Percentiles rank a stretch among this genome's conserved stretches.
phyloP scores from a whole-genome alignment of 768 basidiomycete species.

The Sistotremastrum suecicum region DNA sequence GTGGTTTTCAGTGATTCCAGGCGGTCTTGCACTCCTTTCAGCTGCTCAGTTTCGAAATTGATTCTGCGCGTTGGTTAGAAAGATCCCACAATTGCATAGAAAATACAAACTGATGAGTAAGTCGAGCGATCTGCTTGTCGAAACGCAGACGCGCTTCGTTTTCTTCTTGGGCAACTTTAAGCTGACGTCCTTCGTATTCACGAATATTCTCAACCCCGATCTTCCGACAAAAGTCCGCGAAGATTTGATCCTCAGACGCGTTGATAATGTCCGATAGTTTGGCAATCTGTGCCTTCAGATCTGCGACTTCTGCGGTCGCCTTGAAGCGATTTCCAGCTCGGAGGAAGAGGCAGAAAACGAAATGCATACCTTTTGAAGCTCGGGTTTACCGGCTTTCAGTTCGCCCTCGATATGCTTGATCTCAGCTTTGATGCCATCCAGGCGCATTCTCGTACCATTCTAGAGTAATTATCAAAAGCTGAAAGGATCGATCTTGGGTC shows the following conservation, averaged over 20 bases:
- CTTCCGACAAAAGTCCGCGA: conserved; percentile 59
- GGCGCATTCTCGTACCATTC: conserved; percentile 62
- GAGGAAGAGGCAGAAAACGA: neutral
- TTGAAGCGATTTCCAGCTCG: neutral
- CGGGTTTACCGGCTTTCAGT: conserved; percentile 49
- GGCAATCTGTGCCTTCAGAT: conserved; percentile 31
- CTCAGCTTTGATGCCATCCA: conserved; percentile 73
- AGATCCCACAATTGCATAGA: neutral
- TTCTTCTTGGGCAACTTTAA: conserved; percentile 80
- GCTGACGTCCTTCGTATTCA: conserved; percentile 86
- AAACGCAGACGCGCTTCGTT: conserved; percentile 71
- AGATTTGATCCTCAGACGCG: conserved; percentile 68
- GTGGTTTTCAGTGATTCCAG: conserved; percentile 38
- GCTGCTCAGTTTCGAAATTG: conserved; percentile 70
- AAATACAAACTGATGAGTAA: conserved; percentile 64
- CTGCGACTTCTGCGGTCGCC: neutral
- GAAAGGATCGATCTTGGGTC: neutral
- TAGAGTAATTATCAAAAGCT: conserved; percentile 15
- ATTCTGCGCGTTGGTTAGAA: conserved; percentile 8
- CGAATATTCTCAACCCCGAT: conserved; percentile 75
- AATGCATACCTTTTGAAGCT: conserved; percentile 50
- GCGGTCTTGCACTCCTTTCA: conserved; percentile 51
- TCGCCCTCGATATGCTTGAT: conserved; percentile 68
- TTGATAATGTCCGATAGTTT: conserved; percentile 45
- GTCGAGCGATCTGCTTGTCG: conserved; percentile 73